Base-by-base conservation (phyloP, 208 protist genomes). In the Paratrypanosoma confusum region DNA sequence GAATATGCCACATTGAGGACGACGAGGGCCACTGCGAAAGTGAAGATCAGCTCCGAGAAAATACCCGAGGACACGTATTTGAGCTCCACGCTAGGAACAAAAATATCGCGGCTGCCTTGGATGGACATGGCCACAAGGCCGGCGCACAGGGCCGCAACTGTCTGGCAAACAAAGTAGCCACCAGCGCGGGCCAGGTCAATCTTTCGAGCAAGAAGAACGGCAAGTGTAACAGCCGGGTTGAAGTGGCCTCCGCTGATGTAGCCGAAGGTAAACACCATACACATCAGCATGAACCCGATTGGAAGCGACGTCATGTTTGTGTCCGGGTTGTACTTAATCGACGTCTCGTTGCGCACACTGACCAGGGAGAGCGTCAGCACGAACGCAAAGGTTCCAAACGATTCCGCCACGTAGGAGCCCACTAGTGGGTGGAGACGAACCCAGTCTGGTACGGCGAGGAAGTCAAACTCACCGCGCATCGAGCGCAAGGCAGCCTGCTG, bases 161-260 rank as follows among this genome's bases (percentile, higher is more conserved):
- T 55, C 50, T 90, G 81, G 29, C 66, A 79, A 16, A 90, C 33
- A 11, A 87, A 59, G 48, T 87, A 90, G 23, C 50, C 56, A 0
- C 79, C 21, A 49, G 62, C 65, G 27, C 62, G 71, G 2, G 57
- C 31, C 13, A 82, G 33, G 24, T 76, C 63, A 20, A 87, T 42
- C 34, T 76, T 56, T 5, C 66, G 72, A 20, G 78, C 41, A 1
- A 90, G 52, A 48, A 83, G 77, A 14, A 84, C 71, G 28, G 81
- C 64, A 8, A 90, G 31, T 6, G 81, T 81, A 26, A 90, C 61
- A 47, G 81, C 78, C 18, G 81, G 81, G 57, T 90, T 90, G 49
- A 90, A 77, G 60, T 90, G 81, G 1, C 68, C 69, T 23, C 74
- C 70, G 17, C 67, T 78, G 44, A 90, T 68, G 66, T 90, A 90